phyloP scores from a whole-genome alignment of 2,329 filamentous ascomycete species.

The Pseudovirgaria hyperparasitica region DNA sequence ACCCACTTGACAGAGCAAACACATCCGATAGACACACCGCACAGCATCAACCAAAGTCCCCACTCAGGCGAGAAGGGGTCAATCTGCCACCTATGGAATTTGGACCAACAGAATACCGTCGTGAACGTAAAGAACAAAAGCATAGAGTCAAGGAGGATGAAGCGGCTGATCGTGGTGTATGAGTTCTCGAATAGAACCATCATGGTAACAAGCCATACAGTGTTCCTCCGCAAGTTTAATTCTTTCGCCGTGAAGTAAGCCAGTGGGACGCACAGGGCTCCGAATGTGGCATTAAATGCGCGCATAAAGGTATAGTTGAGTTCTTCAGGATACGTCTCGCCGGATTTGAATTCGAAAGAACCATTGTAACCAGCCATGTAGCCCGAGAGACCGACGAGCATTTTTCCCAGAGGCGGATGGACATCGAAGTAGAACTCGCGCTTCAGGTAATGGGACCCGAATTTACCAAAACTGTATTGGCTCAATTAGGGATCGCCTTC shows the following conservation, averaged over 20 bases:
- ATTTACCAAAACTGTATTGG: slow-evolving; percentile 69
- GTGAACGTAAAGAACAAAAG: slow-evolving; percentile 97
- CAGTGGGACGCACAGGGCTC: slow-evolving; percentile 80
- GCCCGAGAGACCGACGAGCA: slow-evolving; percentile 91
- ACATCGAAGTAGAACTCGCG: slow-evolving; percentile 99
- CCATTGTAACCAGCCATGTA: slow-evolving; percentile 97
- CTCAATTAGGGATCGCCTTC: not conserved
- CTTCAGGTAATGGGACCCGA: slow-evolving; percentile 97
- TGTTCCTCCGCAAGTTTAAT: slow-evolving; percentile 70
- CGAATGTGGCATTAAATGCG: slow-evolving; percentile 91
- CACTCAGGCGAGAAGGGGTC: slow-evolving; percentile 82
- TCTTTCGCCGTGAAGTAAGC: slow-evolving; percentile 93
- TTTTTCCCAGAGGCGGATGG: slow-evolving; percentile 92
- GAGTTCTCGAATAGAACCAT: slow-evolving; percentile 99
- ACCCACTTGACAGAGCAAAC: slow-evolving; percentile 99
- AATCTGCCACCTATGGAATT: slow-evolving; percentile 80
- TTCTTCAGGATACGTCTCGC: slow-evolving; percentile 85
- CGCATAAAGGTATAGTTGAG: slow-evolving; percentile 98
- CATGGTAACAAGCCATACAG: slow-evolving; percentile 88
- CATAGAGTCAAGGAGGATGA: slow-evolving; percentile 98
- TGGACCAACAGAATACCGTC: slow-evolving; percentile 92
- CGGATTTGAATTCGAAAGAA: slow-evolving; percentile 98
- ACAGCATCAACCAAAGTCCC: slow-evolving; percentile 90
- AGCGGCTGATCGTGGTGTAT: slow-evolving; percentile 96
- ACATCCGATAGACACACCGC: slow-evolving; percentile 89